Evolutionary conservation across 2,329 filamentous ascomycete species (phyloP).

Genomic region (Phaeosphaeria sp.): DNA sequence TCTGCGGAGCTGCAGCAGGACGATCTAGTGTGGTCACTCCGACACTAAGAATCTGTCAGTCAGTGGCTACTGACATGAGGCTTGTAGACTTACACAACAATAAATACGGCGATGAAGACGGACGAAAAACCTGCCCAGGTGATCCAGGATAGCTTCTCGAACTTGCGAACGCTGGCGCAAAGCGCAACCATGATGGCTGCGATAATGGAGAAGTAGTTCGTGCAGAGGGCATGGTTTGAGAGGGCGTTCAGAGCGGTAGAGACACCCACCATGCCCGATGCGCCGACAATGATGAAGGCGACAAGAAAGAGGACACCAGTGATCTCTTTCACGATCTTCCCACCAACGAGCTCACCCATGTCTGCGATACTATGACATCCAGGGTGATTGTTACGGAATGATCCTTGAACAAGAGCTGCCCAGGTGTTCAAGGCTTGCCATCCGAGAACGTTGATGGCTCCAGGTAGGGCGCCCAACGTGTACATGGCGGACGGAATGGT

Average conservation of each 20-base stretch:
- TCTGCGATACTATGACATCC: constrained; percentile 63
- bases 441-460: constrained; percentile 56
- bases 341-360: constrained; percentile 66
- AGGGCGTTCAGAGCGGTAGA: constrained; percentile 68
- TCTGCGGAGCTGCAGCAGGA: constrained; percentile 66
- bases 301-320: constrained; percentile 63
- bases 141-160: constrained; percentile 68
- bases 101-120: constrained; percentile 65
- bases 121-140: constrained; percentile 67
- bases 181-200: constrained; percentile 60
- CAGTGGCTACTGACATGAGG: not conserved
- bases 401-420: constrained; percentile 57
- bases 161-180: constrained; percentile 63
- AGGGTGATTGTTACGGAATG: constrained; percentile 60
- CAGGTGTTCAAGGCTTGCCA: constrained; percentile 60
- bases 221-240: constrained; percentile 65
- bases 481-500: constrained; percentile 59
- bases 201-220: constrained; percentile 66
- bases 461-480: constrained; percentile 56
- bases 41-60: constrained; percentile 39
- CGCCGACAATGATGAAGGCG: constrained; percentile 64
- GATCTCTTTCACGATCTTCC: constrained; percentile 59
- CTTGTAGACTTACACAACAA: constrained; percentile 52
- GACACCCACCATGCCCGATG: constrained; percentile 66
- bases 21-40: constrained; percentile 64